Percentiles rank a stretch among this genome's conserved stretches.
phyloP scores from a whole-genome alignment of 2,329 filamentous ascomycete species.

The Aspergillus fumigatus region DNA sequence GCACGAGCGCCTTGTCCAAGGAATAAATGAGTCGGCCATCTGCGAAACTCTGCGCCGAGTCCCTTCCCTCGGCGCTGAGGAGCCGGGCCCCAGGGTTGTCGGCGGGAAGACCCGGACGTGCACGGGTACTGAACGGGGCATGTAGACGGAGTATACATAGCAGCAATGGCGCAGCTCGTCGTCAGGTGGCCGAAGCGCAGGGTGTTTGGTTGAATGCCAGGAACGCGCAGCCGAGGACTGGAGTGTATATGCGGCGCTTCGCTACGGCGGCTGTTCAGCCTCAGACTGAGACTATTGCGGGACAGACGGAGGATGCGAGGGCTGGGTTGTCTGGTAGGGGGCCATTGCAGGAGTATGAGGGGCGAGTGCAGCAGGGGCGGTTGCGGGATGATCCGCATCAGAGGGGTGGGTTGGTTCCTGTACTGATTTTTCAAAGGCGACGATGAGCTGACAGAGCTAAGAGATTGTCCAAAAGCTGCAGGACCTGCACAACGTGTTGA shows the following conservation, averaged over 20 bases:
- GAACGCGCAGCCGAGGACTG: neutral
- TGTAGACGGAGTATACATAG: constrained; percentile 15
- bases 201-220: neutral
- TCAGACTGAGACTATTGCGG: neutral
- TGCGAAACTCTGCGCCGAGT: constrained; percentile 27
- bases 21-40: constrained; percentile 28
- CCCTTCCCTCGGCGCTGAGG: constrained; percentile 23
- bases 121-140: constrained; percentile 15
- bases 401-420: constrained; percentile 56
- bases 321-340: constrained; percentile 53
- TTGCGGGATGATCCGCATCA: constrained; percentile 88
- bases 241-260: constrained; percentile 10
- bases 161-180: neutral
- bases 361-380: constrained; percentile 66
- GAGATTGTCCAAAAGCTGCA: constrained; percentile 87
- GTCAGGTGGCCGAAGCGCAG: neutral
- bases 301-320: constrained; percentile 2
- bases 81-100: constrained; percentile 14
- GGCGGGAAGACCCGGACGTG: constrained; percentile 16
- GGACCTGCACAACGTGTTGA: constrained; percentile 78
- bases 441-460: constrained; percentile 28
- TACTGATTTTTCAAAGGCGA: neutral
- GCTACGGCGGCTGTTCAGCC: constrained; percentile 11
- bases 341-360: constrained; percentile 84
- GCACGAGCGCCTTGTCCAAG: neutral